These are phyloP conservation scores for Kwoniella botswanensis DNA, from an alignment of 768 basidiomycete genomes.

Conservation along the genomic window DNA sequence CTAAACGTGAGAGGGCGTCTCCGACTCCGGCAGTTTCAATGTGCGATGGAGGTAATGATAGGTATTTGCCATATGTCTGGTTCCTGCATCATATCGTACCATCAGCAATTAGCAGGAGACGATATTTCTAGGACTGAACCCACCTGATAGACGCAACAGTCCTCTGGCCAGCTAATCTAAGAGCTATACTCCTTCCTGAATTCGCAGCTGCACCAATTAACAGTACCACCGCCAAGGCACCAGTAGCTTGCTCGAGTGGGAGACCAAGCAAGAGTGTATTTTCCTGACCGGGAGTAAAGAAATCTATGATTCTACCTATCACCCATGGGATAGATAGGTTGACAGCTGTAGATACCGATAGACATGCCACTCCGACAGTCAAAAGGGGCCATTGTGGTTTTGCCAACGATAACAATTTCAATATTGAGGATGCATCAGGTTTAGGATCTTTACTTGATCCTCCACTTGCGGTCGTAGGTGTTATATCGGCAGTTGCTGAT, in stretches of 20 bases:
- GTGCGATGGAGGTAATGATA: slow-evolving; percentile 50
- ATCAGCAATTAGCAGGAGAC: not conserved
- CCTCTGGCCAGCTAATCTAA: slow-evolving; percentile 50
- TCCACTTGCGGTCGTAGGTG: slow-evolving; percentile 10
- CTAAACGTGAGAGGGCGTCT: slow-evolving; percentile 51
- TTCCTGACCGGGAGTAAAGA: slow-evolving; percentile 52
- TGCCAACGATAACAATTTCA: slow-evolving; percentile 48
- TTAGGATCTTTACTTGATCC: slow-evolving; percentile 25
- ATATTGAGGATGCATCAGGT: slow-evolving; percentile 46
- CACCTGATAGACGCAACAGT: slow-evolving; percentile 49
- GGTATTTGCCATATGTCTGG: slow-evolving; percentile 51
- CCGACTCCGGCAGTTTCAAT: slow-evolving; percentile 53
- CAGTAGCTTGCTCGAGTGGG: slow-evolving; percentile 48
- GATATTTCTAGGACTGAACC: slow-evolving; percentile 2
- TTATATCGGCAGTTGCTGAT: slow-evolving; percentile 22
- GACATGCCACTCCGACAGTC: slow-evolving; percentile 42
- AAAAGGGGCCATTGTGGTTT: slow-evolving; percentile 52
- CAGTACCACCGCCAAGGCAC: slow-evolving; percentile 32
- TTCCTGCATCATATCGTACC: slow-evolving; percentile 31
- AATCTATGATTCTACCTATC: slow-evolving; percentile 54
- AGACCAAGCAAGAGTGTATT: slow-evolving; percentile 47
- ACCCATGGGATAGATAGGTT: slow-evolving; percentile 50
- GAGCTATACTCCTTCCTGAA: slow-evolving; percentile 45
- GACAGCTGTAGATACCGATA: slow-evolving; percentile 47
- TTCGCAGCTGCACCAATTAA: slow-evolving; percentile 50